Conservation (phyloP, 108 stramenopile genomes). For the Bacterosira constricta region DNA sequence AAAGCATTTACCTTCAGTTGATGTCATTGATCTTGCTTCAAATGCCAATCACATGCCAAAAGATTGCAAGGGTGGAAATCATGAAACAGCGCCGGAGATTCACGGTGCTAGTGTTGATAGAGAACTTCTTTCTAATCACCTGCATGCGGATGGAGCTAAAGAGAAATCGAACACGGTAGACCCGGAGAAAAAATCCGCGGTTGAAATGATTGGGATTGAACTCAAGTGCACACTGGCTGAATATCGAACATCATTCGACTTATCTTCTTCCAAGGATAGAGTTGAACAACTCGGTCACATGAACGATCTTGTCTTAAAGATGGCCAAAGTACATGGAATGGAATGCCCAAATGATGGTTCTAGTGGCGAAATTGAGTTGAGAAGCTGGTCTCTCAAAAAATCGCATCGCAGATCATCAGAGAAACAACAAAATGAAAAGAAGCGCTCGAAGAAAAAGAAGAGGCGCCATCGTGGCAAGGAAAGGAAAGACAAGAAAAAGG, state of each 20-base stretch:
- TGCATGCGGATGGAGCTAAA: neutral
- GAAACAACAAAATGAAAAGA: neutral
- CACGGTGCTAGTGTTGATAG: neutral
- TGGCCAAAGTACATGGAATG: conserved; percentile 32
- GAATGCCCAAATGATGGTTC: neutral
- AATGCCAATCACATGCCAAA: neutral
- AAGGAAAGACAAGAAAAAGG: neutral
- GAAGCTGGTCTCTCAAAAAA: conserved; percentile 37
- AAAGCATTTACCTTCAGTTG: too few relatives aligned
- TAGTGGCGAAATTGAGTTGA: neutral
- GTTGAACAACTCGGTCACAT: conserved; percentile 39
- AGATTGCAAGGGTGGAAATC: neutral
- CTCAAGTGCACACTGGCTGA: conserved; percentile 40
- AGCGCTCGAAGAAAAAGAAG: conserved; percentile 32
- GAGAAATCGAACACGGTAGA: neutral
- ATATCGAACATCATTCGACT: conserved; percentile 33
- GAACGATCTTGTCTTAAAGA: conserved; percentile 37
- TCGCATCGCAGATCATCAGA: neutral
- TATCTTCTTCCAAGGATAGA: conserved; percentile 32
- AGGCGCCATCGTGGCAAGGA: conserved; percentile 1
- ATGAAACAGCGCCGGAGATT: neutral
- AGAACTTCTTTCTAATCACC: neutral
- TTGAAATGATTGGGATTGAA: conserved; percentile 32
- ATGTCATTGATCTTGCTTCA: neutral
- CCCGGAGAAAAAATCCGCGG: conserved; percentile 4